Conservation (phyloP, 2,329 filamentous ascomycete species). For the Chalaropsis thielavioides region DNA sequence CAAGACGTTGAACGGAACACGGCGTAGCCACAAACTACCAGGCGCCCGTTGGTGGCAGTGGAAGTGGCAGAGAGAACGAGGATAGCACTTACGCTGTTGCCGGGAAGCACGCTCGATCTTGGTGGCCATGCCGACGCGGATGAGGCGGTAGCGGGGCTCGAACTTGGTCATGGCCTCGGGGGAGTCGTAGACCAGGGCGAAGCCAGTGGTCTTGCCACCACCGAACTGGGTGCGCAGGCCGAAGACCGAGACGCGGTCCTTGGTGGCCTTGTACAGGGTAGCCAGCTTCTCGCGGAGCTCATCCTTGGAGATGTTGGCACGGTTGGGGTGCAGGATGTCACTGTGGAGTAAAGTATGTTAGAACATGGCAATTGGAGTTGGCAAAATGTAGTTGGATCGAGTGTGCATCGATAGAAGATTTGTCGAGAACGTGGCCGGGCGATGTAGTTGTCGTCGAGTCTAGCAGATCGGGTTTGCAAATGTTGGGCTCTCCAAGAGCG, state of each 20-base stretch:
- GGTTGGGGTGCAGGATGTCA: slow-evolving; percentile 98
- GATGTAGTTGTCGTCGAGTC: background rate
- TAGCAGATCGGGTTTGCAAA: too few relatives aligned
- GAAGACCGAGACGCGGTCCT: slow-evolving; percentile 96
- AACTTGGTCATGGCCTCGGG: slow-evolving; percentile 99
- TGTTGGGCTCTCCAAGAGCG: background rate
- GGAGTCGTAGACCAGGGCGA: slow-evolving; percentile 97
- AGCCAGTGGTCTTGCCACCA: slow-evolving; percentile 99
- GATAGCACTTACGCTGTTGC: slow-evolving; percentile 81
- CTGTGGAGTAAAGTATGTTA: slow-evolving; percentile 34
- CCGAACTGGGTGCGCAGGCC: slow-evolving; percentile 97
- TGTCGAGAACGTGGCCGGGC: background rate
- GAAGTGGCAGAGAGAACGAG: slow-evolving; percentile 17
- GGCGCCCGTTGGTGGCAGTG: slow-evolving; percentile 11
- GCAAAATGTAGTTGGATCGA: background rate
- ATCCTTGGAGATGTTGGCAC: slow-evolving; percentile 97
- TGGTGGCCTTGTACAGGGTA: slow-evolving; percentile 93
- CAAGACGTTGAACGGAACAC: background rate
- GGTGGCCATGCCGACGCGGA: slow-evolving; percentile 78
- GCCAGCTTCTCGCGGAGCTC: slow-evolving; percentile 92
- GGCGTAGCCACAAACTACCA: slow-evolving; percentile 2
- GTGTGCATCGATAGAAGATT: background rate
- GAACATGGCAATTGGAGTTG: slow-evolving; percentile 14
- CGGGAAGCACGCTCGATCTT: slow-evolving; percentile 96
- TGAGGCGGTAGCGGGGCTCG: slow-evolving; percentile 93